Percentiles rank a stretch among this genome's conserved stretches.
Evolutionary conservation across 2,329 filamentous ascomycete genomes (phyloP).

Genomic region (Coleophoma cylindrospora): DNA sequence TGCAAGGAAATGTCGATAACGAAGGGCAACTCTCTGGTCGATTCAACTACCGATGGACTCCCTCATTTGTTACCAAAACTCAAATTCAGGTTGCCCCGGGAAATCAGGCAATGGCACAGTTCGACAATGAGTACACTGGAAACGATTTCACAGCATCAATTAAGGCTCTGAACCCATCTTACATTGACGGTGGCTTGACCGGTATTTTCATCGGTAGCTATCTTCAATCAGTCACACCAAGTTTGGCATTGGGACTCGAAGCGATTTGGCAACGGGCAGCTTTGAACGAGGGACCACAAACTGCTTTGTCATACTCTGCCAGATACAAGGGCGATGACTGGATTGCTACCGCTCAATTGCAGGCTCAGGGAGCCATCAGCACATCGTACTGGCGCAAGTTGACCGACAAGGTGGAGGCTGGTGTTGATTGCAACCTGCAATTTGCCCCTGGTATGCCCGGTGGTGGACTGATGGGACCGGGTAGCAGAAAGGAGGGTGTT

Average conservation of each 20-base stretch:
- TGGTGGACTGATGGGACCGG: conserved; percentile 63
- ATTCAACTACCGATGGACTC: conserved; percentile 89
- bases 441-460: conserved; percentile 61
- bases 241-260: conserved; percentile 83
- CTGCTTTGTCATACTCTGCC: conserved; percentile 82
- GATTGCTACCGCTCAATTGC: conserved; percentile 83
- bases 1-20: conserved; percentile 93
- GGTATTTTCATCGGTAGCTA: conserved; percentile 96
- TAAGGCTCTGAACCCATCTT: conserved; percentile 93
- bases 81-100: conserved; percentile 80
- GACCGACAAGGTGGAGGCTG: conserved; percentile 93
- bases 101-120: conserved; percentile 80
- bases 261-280: conserved; percentile 88
- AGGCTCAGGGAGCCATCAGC: conserved; percentile 77
- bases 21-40: conserved; percentile 81
- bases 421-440: conserved; percentile 88
- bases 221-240: conserved; percentile 86
- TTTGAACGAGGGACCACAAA: conserved; percentile 82
- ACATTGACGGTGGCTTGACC: conserved; percentile 85
- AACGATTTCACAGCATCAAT: conserved; percentile 88
- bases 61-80: conserved; percentile 77
- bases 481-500: conserved; percentile 76
- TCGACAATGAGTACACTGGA: conserved; percentile 94
- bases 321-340: conserved; percentile 90
- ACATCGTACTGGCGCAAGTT: conserved; percentile 91